Evolutionary conservation across 2,329 filamentous ascomycete genomes (phyloP), one percentile per base, ranked within the genome.

Genomic region (Pseudogymnoascus sp.): DNA sequence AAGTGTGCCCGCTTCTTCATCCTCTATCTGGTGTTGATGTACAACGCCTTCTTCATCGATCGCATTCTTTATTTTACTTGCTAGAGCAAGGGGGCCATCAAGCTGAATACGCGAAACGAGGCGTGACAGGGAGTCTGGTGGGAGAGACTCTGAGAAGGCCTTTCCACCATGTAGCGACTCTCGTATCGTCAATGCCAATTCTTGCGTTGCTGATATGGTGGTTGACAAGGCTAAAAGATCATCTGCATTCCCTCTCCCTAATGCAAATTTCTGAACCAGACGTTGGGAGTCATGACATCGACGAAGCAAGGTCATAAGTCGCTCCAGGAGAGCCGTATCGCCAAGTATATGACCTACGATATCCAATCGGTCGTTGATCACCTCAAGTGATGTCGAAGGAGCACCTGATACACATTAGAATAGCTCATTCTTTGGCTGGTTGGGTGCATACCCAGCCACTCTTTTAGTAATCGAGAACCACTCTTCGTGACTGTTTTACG

Each of bases 31-130:
- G 68, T 97, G 92, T 68, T 90, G 87, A 66, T 90, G 85, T 13
- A 86, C 80, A n/a, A 97, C 77, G 0, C 92, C 90, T 65, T 97
- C 92, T 74, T 97, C 94, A 69, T 99, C 94, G 62, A 99, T 96
- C 3, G 93, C 87, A 2, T 82, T 78, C 58, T 82, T 76, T 63
- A 99, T 96, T 21, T 81, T 82, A 21, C 78, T 75, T 1, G 92
- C 89, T 4, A 97, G 81, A 41, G 82, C 79, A 9, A 78, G 75
- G 0, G 92, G 89, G 2, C 84, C 83, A 10, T 82, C 78, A 17
- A 97, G 78, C 60, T 84, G 79, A 44, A 94, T 84, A 5, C 87
- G 83, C 17, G 72, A 73, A 2, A 81, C 70, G 62, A 89, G 72
- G 40, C 72, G 66, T 58, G 73, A 62, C 2, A 84, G 72, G 62